phyloP scores from a whole-genome alignment of 345 rosid species.

The Physaria fendleri region DNA sequence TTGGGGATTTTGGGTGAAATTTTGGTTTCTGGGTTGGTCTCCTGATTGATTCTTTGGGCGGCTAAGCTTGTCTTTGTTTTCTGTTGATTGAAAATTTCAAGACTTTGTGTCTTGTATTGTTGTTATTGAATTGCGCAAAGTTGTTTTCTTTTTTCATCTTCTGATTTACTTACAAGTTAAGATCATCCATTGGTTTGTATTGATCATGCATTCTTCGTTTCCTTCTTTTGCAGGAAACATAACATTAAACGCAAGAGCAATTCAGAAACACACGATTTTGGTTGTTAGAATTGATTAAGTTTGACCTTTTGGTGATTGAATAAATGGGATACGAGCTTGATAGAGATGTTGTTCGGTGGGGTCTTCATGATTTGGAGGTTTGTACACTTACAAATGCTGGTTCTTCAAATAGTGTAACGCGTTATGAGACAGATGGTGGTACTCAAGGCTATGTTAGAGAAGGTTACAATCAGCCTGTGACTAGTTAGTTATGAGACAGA shows the following conservation, averaged over 20 bases:
- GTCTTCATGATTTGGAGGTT: constrained; percentile 56
- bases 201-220: constrained; percentile 17
- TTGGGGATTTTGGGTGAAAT: constrained; percentile 8
- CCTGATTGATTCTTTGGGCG: background rate
- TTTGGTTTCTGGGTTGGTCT: constrained; percentile 17
- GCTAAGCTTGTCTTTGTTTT: background rate
- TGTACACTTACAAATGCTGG: constrained; percentile 54
- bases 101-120: too few species aligned
- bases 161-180: background rate
- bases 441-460: constrained; percentile 51
- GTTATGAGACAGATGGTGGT: constrained; percentile 36
- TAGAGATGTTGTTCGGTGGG: constrained; percentile 80
- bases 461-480: constrained; percentile 37
- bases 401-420: constrained; percentile 41
- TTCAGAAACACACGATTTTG: background rate
- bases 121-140: background rate
- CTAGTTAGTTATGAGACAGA: constrained; percentile 33
- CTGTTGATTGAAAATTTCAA: background rate
- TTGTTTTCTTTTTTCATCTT: background rate
- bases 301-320: background rate
- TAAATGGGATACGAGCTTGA: constrained; percentile 41
- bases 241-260: background rate
- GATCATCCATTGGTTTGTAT: background rate
- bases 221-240: constrained; percentile 19
- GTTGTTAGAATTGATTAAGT: background rate